Percentiles rank a stretch among this genome's conserved stretches.
phyloP scores from a whole-genome alignment of 2,329 filamentous ascomycete species.

The Exophiala sp. region DNA sequence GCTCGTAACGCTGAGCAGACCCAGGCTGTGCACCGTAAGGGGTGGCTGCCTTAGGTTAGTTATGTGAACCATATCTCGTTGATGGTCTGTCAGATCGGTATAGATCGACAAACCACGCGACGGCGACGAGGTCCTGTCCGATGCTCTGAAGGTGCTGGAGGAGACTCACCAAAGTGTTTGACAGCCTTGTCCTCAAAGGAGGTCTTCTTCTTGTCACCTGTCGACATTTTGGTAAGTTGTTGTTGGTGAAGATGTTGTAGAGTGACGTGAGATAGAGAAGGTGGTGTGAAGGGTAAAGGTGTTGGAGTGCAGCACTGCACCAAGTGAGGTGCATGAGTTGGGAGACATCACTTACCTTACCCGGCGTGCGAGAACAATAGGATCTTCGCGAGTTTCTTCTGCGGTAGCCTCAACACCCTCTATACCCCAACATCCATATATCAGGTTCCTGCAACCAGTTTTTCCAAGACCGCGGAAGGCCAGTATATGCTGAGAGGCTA shows the following conservation, averaged over 20 bases:
- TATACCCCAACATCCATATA: neutral
- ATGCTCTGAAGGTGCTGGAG: neutral
- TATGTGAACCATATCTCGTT: neutral
- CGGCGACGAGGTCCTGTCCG: neutral
- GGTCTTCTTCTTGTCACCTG: conserved; percentile 6
- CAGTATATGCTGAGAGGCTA: neutral
- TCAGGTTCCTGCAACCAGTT: neutral
- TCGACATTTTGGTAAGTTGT: conserved; percentile 16
- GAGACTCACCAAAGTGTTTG: conserved; percentile 12
- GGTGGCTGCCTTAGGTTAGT: conserved; percentile 10
- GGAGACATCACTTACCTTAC: conserved; percentile 12
- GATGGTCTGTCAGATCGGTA: neutral
- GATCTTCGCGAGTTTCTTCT: neutral
- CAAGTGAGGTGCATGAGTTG: neutral
- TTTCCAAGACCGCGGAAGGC: neutral
- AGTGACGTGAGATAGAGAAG: neutral
- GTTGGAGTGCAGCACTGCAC: neutral
- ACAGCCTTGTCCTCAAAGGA: conserved; percentile 8
- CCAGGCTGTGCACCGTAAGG: neutral
- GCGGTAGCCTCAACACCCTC: neutral
- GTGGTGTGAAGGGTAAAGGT: neutral
- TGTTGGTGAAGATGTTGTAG: neutral
- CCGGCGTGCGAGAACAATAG: neutral
- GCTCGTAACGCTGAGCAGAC: neutral
- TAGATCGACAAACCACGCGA: conserved; percentile 1